A percentile compares a stretch with the other conserved stretches of the same genome.
These are phyloP conservation scores for Prinsepia uniflora DNA, from an alignment of 306 rosid genomes.

Conservation along the genomic window DNA sequence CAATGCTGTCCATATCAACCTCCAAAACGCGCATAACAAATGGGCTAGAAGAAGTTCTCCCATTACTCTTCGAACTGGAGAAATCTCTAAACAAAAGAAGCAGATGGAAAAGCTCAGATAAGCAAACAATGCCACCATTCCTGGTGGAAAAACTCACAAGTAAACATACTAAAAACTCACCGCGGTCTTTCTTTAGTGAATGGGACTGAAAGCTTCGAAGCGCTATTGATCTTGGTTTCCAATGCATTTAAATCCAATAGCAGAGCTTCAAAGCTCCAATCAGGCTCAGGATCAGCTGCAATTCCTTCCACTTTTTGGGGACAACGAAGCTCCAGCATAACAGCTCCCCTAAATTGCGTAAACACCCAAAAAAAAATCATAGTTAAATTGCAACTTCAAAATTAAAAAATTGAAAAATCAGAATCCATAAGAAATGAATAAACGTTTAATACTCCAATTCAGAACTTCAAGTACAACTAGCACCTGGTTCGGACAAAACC, in stretches of 20 bases:
- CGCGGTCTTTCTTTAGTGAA: constrained; percentile 34
- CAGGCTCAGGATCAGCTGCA: constrained; percentile 60
- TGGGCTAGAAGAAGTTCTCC: constrained; percentile 33
- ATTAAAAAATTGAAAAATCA: not conserved
- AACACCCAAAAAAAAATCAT: not conserved
- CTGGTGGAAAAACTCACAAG: constrained; percentile 7
- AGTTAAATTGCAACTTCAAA: not conserved
- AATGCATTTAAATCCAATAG: constrained; percentile 57
- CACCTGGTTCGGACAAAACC: not conserved
- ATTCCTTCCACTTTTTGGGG: constrained; percentile 42
- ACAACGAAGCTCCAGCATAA: constrained; percentile 48
- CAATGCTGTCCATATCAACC: constrained; percentile 46
- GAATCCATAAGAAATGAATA: not conserved
- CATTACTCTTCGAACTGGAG: constrained; percentile 26
- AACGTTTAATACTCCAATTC: not conserved
- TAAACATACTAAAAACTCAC: constrained; percentile 28
- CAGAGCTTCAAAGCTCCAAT: constrained; percentile 67
- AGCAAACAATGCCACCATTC: not conserved
- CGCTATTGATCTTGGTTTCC: constrained; percentile 46
- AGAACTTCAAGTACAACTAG: not conserved
- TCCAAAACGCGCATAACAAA: constrained; percentile 58
- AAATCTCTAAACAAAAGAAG: constrained; percentile 15
- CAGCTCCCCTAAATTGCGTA: constrained; percentile 46
- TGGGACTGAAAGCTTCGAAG: constrained; percentile 37
- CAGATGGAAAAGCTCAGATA: not conserved